phyloP scores from a whole-genome alignment of 2,329 filamentous ascomycete genomes.

The Nigrospora sphaerica region DNA sequence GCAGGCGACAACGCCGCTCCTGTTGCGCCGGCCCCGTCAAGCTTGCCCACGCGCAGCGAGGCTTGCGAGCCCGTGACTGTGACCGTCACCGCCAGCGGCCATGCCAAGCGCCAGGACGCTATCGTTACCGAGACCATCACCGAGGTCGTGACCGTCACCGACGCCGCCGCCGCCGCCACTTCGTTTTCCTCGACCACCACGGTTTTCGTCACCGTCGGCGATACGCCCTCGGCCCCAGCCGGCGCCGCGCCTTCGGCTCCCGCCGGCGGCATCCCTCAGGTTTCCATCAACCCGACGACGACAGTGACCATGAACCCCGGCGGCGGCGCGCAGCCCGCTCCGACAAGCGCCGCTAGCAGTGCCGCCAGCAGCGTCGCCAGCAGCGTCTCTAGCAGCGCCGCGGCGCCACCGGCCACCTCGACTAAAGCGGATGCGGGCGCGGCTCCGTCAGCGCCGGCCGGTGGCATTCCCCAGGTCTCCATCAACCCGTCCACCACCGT shows the following conservation, averaged over 20 bases:
- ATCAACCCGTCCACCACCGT: background rate
- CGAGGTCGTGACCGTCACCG: background rate
- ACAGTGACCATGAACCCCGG: conserved; percentile 2
- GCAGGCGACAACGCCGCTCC: conserved; percentile 1
- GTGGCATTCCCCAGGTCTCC: background rate
- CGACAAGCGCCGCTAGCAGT: background rate
- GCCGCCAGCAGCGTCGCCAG: no score
- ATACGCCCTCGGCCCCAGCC: background rate
- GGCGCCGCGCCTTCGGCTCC: background rate
- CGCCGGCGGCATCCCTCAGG: conserved; percentile 3
- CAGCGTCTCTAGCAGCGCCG: background rate
- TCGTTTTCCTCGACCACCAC: conserved; percentile 5
- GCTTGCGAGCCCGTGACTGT: conserved; percentile 1
- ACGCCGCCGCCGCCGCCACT: background rate
- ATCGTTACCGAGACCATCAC: background rate
- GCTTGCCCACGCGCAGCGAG: background rate
- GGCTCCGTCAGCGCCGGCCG: background rate
- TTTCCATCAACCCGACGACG: conserved; percentile 6
- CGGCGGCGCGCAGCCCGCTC: background rate
- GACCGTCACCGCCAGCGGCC: background rate
- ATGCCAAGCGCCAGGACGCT: background rate
- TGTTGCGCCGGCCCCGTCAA: background rate
- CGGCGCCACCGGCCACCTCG: no score
- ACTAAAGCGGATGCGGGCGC: no score
- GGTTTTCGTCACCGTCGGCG: conserved; percentile 2